A percentile compares a stretch with the other conserved stretches of the same genome.
These are phyloP conservation scores for Ceratocystis eucalypticola DNA, from an alignment of 2,329 filamentous ascomycete species.

Conservation along the genomic window DNA sequence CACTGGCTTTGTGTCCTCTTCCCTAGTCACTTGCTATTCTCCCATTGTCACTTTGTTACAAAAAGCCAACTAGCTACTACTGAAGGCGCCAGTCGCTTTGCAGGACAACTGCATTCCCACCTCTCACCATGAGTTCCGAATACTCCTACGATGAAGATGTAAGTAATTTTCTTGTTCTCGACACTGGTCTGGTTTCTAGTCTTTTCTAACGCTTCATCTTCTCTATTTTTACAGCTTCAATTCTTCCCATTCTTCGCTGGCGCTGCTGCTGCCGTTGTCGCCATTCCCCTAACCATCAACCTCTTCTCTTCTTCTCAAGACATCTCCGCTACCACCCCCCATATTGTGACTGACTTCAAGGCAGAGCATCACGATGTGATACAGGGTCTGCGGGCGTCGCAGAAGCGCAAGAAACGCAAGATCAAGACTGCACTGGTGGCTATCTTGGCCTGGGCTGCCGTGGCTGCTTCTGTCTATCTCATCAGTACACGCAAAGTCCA, in stretches of 20 bases:
- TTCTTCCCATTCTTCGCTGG: conserved; percentile 99
- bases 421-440: conserved; percentile 72
- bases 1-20: neutral
- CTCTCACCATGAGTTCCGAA: conserved; percentile 67
- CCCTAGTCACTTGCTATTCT: neutral
- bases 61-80: neutral
- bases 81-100: neutral
- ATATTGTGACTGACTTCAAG: conserved; percentile 45
- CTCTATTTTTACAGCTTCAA: conserved; percentile 49
- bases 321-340: conserved; percentile 2
- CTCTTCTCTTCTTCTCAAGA: conserved; percentile 38
- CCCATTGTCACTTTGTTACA: neutral
- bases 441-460: conserved; percentile 63
- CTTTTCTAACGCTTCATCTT: conserved; percentile 1
- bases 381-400: conserved; percentile 65
- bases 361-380: conserved; percentile 75
- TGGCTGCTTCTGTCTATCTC: conserved; percentile 84
- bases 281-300: conserved; percentile 78
- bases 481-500: conserved; percentile 43
- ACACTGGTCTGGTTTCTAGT: neutral
- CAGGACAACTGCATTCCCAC: conserved; percentile 19
- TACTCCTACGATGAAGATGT: conserved; percentile 97
- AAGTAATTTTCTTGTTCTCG: conserved; percentile 17
- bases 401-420: conserved; percentile 79
- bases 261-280: conserved; percentile 75